Base-by-base conservation (phyloP, 1,139 yeast species). In the Blastobotrys capitulatus region DNA sequence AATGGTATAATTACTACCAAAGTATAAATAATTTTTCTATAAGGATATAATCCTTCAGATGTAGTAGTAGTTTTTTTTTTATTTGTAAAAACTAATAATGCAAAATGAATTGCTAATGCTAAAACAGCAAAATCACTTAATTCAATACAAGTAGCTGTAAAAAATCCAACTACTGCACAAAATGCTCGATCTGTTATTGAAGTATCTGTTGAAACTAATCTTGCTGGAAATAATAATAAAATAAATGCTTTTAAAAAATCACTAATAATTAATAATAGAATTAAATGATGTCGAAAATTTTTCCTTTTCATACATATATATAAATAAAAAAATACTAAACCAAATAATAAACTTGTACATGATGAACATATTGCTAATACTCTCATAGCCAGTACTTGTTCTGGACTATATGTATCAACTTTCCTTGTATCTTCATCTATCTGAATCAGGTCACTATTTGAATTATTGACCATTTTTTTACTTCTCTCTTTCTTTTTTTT, bases 111-210 rank as follows among this genome's bases (percentile, higher is more conserved):
- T 1, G 97, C 96, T 67, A 89, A 84, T 32, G 86, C 77, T 42
- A 88, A 69, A 45, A 89, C 89, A 25, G 95, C 94, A 41, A 87
- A 66, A 67, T 89, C 97, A 1, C 94, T 89, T 15, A 95, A 96
- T 65, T 88, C 95, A 27, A 86, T 84, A 31, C 90, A 77, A 38
- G 82, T 75, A 1, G 94, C 87, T 0, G 96, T 84, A 66, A 88
- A 82, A 72, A 86, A 89, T 4, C 96, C 97, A 43, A 87, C 79
- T 13, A 82, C 82, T 61, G 85, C 82, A 59, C 87, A 81, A 57
- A 86, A 81, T 20, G 32, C 4, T 6, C 31, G 3, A 26, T 20
- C 27, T 2, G 32, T 72, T 68, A 57, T 78, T 78, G 47, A 75
- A 73, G 61, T 82, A 80, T 1, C 66, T 38, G 74, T 73, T 8